Evolutionary conservation across 768 basidiomycete species (phyloP), one percentile per base, ranked within the genome.

Genomic region (Agrocybe chaxingu): DNA sequence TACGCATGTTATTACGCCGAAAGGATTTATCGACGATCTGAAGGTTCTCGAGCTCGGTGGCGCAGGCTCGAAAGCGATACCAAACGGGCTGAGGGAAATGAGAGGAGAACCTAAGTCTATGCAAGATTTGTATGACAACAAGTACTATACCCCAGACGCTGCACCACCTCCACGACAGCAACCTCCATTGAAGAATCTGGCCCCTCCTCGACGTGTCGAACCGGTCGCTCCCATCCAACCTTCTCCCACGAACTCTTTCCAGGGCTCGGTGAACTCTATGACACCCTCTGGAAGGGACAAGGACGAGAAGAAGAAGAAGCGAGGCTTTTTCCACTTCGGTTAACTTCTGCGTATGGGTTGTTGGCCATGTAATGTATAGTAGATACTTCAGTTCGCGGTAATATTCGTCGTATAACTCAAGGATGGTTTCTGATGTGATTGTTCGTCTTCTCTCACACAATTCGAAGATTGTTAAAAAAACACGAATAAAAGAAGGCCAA

Each of bases 21-120:
- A 85, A 33, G 73, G 82, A 24, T 96, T 97, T 63, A 71, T 95
- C 42, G 86, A 88, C 52, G 93, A 98, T 63, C 76, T 98, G 50
- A 89, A 89, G 65, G 84, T 87, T 13, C 75, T 99, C 11, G 93
- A 93, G 39, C 72, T 92, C 30, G 84, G 85, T n/a, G 94, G 95
- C 6, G 81, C 89, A 16, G 94, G 93, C 13, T 92, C 89, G 5
- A 75, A 74, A 48, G 77, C 82, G 11, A 54, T 82, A 30, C 87
- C 88, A 4, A 90, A 89, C 55, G 89, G 89, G 8, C 64, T 89
- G 7, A 70, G 74, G 29, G 79, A 82, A 42, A 63, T 66, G 33
- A 69, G 63, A 42, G 72, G 69, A 45, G 74, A 75, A 18, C 64
- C 64, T 18, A 72, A 81, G 48, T 67, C 84, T 2, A 82, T 75